phyloP scores from a whole-genome alignment of 1,284 basidiomycete species.

The Tilletiopsis washingtonensis region DNA sequence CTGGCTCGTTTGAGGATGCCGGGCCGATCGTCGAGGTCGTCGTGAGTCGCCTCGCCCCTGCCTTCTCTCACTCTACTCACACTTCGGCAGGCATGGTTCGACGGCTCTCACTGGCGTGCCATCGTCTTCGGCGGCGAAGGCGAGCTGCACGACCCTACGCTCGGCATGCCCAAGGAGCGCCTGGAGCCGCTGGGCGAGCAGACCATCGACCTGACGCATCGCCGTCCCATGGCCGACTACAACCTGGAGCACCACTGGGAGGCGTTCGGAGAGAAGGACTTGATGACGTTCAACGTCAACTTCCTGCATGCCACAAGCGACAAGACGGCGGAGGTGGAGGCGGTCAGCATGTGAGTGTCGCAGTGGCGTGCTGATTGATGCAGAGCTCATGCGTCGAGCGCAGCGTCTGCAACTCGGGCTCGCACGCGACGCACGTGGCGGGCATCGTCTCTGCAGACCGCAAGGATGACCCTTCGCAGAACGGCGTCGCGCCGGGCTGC shows the following conservation, averaged over 20 bases:
- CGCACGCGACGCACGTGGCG: constrained; percentile 48
- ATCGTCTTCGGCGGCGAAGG: constrained; percentile 47
- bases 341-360: no score
- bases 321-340: no score
- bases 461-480: constrained; percentile 35
- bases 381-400: no score
- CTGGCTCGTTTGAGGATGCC: constrained; percentile 33
- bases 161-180: constrained; percentile 24
- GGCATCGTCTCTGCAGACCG: constrained; percentile 45
- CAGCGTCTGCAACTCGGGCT: constrained; percentile 43
- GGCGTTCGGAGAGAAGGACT: constrained; percentile 42
- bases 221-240: constrained; percentile 43
- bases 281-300: constrained; percentile 47
- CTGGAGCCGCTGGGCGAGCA: constrained; percentile 16
- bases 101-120: constrained; percentile 45
- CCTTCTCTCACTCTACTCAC: no score
- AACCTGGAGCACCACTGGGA: constrained; percentile 41
- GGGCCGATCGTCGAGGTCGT: constrained; percentile 46
- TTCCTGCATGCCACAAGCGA: no score
- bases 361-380: no score
- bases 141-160: constrained; percentile 27
- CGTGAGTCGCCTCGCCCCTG: no score
- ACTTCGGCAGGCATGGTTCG: constrained; percentile 46
- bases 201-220: constrained; percentile 33
- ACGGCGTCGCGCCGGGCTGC: constrained; percentile 46